Evolutionary conservation across 2,329 filamentous ascomycete species (phyloP).

Genomic region (Diaporthe caulivora): DNA sequence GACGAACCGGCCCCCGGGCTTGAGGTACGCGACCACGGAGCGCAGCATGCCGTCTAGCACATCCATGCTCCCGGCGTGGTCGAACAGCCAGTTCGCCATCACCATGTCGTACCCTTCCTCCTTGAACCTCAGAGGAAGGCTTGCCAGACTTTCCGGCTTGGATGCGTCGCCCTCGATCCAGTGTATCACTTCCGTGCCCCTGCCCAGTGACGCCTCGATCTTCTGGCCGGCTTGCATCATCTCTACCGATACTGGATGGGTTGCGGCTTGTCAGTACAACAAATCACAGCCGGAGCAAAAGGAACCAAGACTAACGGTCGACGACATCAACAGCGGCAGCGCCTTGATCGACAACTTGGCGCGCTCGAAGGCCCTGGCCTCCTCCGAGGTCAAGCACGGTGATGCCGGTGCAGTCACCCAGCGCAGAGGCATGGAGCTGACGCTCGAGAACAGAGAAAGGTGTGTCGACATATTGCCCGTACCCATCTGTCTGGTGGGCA

Average conservation of each 20-base stretch:
- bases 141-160: constrained; percentile 36
- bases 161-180: constrained; percentile 41
- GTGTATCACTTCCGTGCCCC: constrained; percentile 28
- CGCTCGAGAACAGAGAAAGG: constrained; percentile 23
- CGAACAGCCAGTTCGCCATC: constrained; percentile 42
- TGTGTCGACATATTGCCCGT: constrained; percentile 7
- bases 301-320: constrained; percentile 39
- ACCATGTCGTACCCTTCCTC: constrained; percentile 43
- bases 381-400: constrained; percentile 49
- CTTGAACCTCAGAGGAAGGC: constrained; percentile 36
- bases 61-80: constrained; percentile 36
- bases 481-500: constrained; percentile 22
- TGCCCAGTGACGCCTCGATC: constrained; percentile 35
- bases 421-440: constrained; percentile 38
- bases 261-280: not conserved
- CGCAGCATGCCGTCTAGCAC: constrained; percentile 42
- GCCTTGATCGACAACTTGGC: constrained; percentile 44
- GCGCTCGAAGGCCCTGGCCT: constrained; percentile 47
- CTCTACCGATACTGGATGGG: constrained; percentile 41
- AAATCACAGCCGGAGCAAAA: not conserved
- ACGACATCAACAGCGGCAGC: constrained; percentile 47
- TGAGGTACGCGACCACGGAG: constrained; percentile 39
- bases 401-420: constrained; percentile 45
- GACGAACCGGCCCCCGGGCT: constrained; percentile 42
- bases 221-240: constrained; percentile 45